Evolutionary conservation across 2,329 filamentous ascomycete species (phyloP).

Genomic region (Fusarium verrucosum): DNA sequence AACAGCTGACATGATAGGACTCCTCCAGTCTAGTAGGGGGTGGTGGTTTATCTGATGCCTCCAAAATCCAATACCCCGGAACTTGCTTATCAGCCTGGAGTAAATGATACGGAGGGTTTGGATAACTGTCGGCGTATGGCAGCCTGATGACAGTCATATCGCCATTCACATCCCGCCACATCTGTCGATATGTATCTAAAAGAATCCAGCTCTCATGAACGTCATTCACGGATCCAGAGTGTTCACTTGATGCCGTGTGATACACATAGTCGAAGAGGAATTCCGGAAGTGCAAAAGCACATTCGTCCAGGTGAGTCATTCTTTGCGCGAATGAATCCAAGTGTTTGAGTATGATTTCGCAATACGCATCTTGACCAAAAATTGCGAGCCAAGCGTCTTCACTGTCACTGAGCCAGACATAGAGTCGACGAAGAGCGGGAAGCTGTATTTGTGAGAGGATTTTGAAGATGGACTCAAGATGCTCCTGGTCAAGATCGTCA

Average conservation of each 20-base stretch:
- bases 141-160: not conserved
- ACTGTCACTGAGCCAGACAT: not conserved
- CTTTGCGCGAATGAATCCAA: not conserved
- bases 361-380: not conserved
- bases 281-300: not conserved
- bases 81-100: too few species aligned
- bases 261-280: not conserved
- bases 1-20: too few species aligned
- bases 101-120: not conserved
- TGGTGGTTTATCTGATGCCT: not conserved
- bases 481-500: not conserved
- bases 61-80: not conserved
- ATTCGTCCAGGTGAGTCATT: not conserved
- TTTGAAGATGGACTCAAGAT: not conserved
- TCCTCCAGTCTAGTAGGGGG: too few species aligned
- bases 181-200: not conserved
- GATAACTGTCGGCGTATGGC: not conserved
- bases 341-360: not conserved
- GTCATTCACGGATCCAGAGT: too few species aligned
- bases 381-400: not conserved
- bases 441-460: not conserved
- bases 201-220: too few species aligned
- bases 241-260: not conserved
- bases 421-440: not conserved
- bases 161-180: not conserved